Base-by-base conservation (phyloP, 2,329 filamentous ascomycete species). In the Epichloe sibirici region DNA sequence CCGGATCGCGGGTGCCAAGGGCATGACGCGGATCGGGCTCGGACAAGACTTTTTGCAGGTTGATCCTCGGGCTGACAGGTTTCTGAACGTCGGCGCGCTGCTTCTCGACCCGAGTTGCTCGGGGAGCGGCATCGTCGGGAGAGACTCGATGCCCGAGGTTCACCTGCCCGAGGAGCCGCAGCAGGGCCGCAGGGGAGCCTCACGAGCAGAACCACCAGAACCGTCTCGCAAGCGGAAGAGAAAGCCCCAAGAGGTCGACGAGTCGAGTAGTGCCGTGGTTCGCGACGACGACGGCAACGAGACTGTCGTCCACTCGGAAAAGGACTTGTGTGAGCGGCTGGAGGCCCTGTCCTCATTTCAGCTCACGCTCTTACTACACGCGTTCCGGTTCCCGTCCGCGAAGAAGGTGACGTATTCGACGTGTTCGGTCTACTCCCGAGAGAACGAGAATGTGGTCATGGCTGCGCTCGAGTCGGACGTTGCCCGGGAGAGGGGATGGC, bases 31-130 rank as follows among this genome's bases (percentile, higher is more conserved):
- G 1, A 79, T 96, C 28, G 81, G 84, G 46, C 77, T 79, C 1
- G 85, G 83, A 0, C 82, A 88, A 60, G 90, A 98, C 65, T 97
- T 97, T 60, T 69, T 95, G 13, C 83, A 82, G 50, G 77, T 88
- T 5, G 78, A 91, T 54, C 88, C 90, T 0, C 58, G 68, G 1
- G 75, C 79, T 1, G 66, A 73, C 3, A 74, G 77, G 46, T 91
- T 85, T 61, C 69, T 70, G 46, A 72, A 81, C n/a, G 88, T 96
- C n/a, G 81, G 82, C 0, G 86, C 85, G 7, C 73, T 98, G 42
- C 75, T 98, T 0, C 76, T 98, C 2, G 93, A 98, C 64, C 93
- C 93, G 0, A 95, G 89, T 65, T 98, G 93, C 65, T 96, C 90
- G 1, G 93, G 93, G 0, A 96, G 89, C 64, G 93, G 93, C 1